A percentile compares a stretch with the other conserved stretches of the same genome.
Conservation (phyloP, 768 basidiomycete genomes). For the Chalciporus pseudorubinellus region DNA sequence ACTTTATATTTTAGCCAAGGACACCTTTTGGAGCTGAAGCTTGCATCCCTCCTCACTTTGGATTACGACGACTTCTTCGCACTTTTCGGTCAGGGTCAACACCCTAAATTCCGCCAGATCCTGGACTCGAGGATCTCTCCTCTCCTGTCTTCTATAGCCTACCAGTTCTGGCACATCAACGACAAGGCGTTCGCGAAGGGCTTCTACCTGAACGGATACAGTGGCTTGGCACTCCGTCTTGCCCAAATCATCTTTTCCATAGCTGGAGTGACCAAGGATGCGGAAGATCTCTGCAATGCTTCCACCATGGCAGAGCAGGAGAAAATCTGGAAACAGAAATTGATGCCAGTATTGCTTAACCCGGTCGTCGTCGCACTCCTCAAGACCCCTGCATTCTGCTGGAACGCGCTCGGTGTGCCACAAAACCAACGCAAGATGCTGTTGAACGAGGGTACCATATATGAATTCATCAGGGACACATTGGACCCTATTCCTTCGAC, state of each 20-base stretch:
- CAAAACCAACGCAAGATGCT: conserved; percentile 64
- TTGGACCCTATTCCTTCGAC: conserved; percentile 47
- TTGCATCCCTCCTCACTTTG: conserved; percentile 59
- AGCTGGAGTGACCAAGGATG: conserved; percentile 56
- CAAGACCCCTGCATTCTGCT: conserved; percentile 50
- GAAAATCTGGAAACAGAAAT: conserved; percentile 55
- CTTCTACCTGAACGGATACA: conserved; percentile 71
- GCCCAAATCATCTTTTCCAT: conserved; percentile 55
- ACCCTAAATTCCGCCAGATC: conserved; percentile 55
- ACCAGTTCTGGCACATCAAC: conserved; percentile 75
- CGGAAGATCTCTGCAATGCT: conserved; percentile 52
- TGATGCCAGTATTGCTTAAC: conserved; percentile 62
- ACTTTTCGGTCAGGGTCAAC: conserved; percentile 65
- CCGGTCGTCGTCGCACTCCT: conserved; percentile 51
- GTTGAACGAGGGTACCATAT: conserved; percentile 46
- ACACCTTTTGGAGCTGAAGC: conserved; percentile 76
- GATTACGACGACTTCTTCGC: conserved; percentile 60
- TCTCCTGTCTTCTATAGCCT: conserved; percentile 65
- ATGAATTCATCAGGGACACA: conserved; percentile 52
- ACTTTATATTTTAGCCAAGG: conserved; percentile 48
- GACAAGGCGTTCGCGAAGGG: conserved; percentile 44
- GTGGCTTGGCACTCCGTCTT: conserved; percentile 63
- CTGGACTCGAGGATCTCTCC: conserved; percentile 64
- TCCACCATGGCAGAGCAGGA: conserved; percentile 57
- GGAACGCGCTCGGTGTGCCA: conserved; percentile 80